These are phyloP conservation scores for Pseudogymnoascus sp. DNA, from an alignment of 2,329 filamentous ascomycete species.

Conservation along the genomic window DNA sequence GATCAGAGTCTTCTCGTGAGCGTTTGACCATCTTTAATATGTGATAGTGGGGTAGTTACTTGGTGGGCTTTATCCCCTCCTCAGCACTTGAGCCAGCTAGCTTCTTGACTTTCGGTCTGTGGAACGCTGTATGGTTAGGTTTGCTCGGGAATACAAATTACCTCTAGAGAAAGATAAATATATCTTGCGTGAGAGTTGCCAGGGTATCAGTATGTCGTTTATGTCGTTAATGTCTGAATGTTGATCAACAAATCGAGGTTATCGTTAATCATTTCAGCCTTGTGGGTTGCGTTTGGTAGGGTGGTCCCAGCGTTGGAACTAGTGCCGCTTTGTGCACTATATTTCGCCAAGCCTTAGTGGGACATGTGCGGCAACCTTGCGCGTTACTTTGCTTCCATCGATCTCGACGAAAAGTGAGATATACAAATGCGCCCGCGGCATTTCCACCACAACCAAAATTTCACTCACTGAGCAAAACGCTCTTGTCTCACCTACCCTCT, in stretches of 20 bases:
- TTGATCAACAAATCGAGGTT: not conserved
- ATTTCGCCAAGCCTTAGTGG: slow-evolving; percentile 2
- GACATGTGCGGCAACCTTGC: slow-evolving; percentile 8
- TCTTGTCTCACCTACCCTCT: not conserved
- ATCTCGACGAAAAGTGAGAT: slow-evolving; percentile 9
- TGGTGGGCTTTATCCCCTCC: slow-evolving; percentile 7
- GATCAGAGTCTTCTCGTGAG: slow-evolving; percentile 44
- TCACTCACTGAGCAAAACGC: not conserved
- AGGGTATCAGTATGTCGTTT: not conserved
- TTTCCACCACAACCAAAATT: not conserved
- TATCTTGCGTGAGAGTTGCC: not conserved
- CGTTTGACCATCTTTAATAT: slow-evolving; percentile 51
- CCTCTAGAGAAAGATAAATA: not conserved
- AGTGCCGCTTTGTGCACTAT: not conserved
- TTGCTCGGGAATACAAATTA: not conserved
- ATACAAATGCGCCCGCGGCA: slow-evolving; percentile 6
- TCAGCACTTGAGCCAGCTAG: slow-evolving; percentile 8
- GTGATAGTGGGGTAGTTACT: slow-evolving; percentile 33
- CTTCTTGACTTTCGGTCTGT: slow-evolving; percentile 17
- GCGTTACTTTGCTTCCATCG: slow-evolving; percentile 4
- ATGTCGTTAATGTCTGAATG: not conserved
- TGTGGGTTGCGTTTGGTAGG: not conserved
- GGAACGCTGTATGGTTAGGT: slow-evolving; percentile 6
- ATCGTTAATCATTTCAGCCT: slow-evolving; percentile 4
- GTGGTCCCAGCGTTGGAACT: not conserved